Evolutionary conservation across 108 stramenopile genomes (phyloP).

Genomic region (Epipyxis sp.): DNA sequence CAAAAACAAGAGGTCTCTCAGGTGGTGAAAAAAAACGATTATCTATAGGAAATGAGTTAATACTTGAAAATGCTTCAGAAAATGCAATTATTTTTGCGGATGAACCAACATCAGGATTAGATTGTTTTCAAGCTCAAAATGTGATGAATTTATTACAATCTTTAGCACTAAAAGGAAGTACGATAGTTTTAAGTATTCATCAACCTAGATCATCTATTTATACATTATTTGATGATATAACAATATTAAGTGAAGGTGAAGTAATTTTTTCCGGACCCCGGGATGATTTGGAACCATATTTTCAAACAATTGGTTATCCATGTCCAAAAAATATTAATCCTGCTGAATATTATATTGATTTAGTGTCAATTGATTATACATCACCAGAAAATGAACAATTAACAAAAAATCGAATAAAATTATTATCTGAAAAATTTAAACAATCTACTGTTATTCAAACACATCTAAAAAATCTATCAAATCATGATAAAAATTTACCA

Average conservation of each 20-base stretch:
- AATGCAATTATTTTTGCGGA: slow-evolving; percentile 28
- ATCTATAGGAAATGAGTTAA: neutral
- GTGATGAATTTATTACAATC: slow-evolving; percentile 10
- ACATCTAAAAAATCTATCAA: no score
- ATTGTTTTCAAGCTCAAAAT: neutral
- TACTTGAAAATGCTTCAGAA: neutral
- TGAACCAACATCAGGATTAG: slow-evolving; percentile 37
- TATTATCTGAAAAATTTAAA: neutral
- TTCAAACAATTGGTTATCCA: neutral
- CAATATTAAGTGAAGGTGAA: slow-evolving; percentile 45
- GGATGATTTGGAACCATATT: slow-evolving; percentile 13
- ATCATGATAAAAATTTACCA: neutral
- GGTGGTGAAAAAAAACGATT: slow-evolving; percentile 22
- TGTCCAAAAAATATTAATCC: slow-evolving; percentile 8
- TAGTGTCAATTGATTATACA: slow-evolving; percentile 15
- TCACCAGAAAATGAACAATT: neutral
- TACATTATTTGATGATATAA: slow-evolving; percentile 48
- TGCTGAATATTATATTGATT: slow-evolving; percentile 25
- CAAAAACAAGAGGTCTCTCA: neutral
- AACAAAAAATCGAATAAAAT: neutral
- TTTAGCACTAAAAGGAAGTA: neutral
- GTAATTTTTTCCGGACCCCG: slow-evolving; percentile 45
- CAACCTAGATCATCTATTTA: slow-evolving; percentile 52
- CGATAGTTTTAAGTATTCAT: slow-evolving; percentile 16
- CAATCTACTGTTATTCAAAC: neutral